A percentile compares a stretch with the other conserved stretches of the same genome.
These are phyloP conservation scores for Ustilago lituana DNA, from an alignment of 1,284 basidiomycete genomes.

Conservation along the genomic window DNA sequence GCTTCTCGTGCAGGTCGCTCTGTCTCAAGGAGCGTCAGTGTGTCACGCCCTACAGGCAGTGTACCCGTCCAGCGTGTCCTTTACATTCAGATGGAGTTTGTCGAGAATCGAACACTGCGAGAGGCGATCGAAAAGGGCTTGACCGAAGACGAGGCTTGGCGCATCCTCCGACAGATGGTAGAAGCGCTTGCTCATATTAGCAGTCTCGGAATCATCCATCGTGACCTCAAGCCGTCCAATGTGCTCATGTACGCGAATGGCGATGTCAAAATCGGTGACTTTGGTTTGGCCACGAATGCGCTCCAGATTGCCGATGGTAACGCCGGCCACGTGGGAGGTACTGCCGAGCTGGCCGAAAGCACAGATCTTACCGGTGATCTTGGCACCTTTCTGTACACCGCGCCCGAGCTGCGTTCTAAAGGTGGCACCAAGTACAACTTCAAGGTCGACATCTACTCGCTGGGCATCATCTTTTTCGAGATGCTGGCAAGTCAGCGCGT, in stretches of 20 bases:
- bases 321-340: constrained; percentile 72
- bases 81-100: constrained; percentile 84
- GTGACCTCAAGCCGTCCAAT: constrained; percentile 72
- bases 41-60: constrained; percentile 8
- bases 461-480: constrained; percentile 94
- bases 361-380: constrained; percentile 74
- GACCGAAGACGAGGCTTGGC: constrained; percentile 78
- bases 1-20: constrained; percentile 34
- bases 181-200: constrained; percentile 85
- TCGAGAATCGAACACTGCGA: constrained; percentile 64
- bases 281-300: constrained; percentile 76
- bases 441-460: constrained; percentile 94
- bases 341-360: constrained; percentile 71
- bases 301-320: constrained; percentile 56
- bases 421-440: constrained; percentile 74
- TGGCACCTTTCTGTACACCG: constrained; percentile 90
- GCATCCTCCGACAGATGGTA: constrained; percentile 90
- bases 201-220: constrained; percentile 86
- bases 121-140: constrained; percentile 65
- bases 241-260: constrained; percentile 71
- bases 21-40: constrained; percentile 31
- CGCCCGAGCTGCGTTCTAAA: constrained; percentile 73
- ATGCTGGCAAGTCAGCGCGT: constrained; percentile 78
- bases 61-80: constrained; percentile 73
- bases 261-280: constrained; percentile 94